These are phyloP conservation scores for Sarcodon aspratus DNA, from an alignment of 768 basidiomycete genomes.

Conservation along the genomic window DNA sequence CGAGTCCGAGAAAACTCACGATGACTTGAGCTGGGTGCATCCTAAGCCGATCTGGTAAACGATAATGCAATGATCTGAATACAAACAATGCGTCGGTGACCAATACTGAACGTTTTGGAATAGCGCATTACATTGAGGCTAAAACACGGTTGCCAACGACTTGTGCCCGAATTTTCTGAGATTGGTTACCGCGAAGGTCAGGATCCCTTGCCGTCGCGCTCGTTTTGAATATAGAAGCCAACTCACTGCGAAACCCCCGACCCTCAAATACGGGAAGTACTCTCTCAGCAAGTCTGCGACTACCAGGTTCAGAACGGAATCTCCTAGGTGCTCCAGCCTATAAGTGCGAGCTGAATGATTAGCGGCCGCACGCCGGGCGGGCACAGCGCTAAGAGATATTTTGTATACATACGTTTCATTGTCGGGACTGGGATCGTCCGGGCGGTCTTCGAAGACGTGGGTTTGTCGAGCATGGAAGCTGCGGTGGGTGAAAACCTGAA, in stretches of 20 bases:
- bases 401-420: conserved; percentile 55
- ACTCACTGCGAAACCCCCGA: conserved; percentile 69
- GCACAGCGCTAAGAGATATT: background rate
- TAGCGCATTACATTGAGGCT: conserved; percentile 45
- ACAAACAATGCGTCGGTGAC: background rate
- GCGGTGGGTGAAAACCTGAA: conserved; percentile 67
- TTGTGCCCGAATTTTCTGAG: conserved; percentile 67
- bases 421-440: conserved; percentile 64
- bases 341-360: background rate
- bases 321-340: conserved; percentile 71
- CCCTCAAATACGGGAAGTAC: conserved; percentile 56
- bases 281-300: conserved; percentile 56
- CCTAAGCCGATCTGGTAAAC: conserved; percentile 46
- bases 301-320: conserved; percentile 56
- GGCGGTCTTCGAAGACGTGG: conserved; percentile 66
- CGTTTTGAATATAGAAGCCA: background rate
- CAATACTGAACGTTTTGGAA: background rate
- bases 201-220: conserved; percentile 1
- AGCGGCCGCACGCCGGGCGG: background rate
- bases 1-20: background rate
- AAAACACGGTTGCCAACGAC: conserved; percentile 68
- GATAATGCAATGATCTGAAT: conserved; percentile 51
- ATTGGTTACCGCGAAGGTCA: background rate
- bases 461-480: conserved; percentile 59
- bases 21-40: conserved; percentile 67